These are phyloP conservation scores for Cyclocybe cylindracea DNA, from an alignment of 768 basidiomycete species.

Conservation along the genomic window DNA sequence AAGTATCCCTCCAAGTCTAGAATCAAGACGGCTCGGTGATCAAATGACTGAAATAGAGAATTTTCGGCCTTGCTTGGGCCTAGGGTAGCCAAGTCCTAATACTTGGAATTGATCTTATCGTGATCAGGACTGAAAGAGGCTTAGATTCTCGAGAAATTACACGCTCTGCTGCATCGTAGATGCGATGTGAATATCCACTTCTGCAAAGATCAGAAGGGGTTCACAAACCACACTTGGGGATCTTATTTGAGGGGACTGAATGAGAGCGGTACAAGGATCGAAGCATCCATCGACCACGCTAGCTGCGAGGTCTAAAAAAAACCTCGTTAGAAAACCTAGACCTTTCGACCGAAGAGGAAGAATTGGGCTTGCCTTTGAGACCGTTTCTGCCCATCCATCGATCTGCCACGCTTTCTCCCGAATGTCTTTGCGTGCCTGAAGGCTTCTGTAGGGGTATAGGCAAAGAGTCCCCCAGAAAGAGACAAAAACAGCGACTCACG, in stretches of 20 bases:
- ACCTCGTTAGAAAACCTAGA: conserved; percentile 7
- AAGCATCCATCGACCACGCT: conserved; percentile 83
- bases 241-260: conserved; percentile 84
- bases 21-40: too few species aligned
- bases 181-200: too few species aligned
- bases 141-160: too few species aligned
- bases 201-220: too few species aligned
- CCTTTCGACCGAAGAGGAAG: conserved; percentile 1
- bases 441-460: conserved; percentile 44
- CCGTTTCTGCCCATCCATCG: conserved; percentile 95
- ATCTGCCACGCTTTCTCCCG: conserved; percentile 93
- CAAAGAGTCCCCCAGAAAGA: conserved; percentile 9
- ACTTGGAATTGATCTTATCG: too few species aligned
- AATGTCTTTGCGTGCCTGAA: conserved; percentile 79
- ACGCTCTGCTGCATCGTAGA: too few species aligned
- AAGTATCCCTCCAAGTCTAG: too few species aligned
- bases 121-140: too few species aligned
- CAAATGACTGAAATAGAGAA: too few species aligned
- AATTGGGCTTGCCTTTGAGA: conserved; percentile 67
- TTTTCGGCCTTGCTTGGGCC: too few species aligned
- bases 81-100: too few species aligned
- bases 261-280: conserved; percentile 75
- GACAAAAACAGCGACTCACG: conserved; percentile 47
- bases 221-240: not conserved
- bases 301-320: conserved; percentile 80